Conservation (phyloP, 345 rosid species). For the Camelina laxa region DNA sequence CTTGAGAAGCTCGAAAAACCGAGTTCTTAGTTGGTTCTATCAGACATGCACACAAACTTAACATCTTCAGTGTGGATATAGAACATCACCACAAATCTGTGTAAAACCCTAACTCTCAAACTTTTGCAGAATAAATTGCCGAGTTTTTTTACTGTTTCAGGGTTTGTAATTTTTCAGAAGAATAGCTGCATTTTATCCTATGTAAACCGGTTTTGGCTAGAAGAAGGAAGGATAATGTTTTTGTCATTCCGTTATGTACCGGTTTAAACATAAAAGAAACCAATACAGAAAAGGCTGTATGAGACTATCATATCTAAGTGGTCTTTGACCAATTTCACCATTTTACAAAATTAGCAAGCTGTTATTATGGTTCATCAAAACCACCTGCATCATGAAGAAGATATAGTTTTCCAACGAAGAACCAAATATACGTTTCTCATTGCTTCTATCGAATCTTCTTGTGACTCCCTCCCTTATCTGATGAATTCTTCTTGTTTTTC, state of each 20-base stretch:
- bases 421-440: neutral
- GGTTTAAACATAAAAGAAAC: conserved; percentile 29
- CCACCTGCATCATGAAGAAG: conserved; percentile 31
- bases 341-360: conserved; percentile 42
- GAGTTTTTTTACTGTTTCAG: conserved; percentile 10
- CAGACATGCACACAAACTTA: conserved; percentile 15
- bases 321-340: conserved; percentile 24
- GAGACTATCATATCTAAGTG: conserved; percentile 31
- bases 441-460: conserved; percentile 32
- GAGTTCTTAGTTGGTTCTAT: conserved; percentile 42
- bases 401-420: conserved; percentile 29
- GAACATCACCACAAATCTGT: conserved; percentile 18
- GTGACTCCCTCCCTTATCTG: conserved; percentile 24
- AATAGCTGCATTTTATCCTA: neutral
- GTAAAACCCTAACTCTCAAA: conserved; percentile 14
- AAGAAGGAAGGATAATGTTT: conserved; percentile 7
- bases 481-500: conserved; percentile 23
- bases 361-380: conserved; percentile 41
- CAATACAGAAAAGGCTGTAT: conserved; percentile 39
- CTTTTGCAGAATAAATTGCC: conserved; percentile 24
- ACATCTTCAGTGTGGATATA: conserved; percentile 31
- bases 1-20: conserved; percentile 66
- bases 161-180: neutral
- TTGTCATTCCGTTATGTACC: conserved; percentile 18
- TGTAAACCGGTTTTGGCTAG: conserved; percentile 19